phyloP scores from a whole-genome alignment of 345 rosid genomes.

The Euphorbia pulcherrima region DNA sequence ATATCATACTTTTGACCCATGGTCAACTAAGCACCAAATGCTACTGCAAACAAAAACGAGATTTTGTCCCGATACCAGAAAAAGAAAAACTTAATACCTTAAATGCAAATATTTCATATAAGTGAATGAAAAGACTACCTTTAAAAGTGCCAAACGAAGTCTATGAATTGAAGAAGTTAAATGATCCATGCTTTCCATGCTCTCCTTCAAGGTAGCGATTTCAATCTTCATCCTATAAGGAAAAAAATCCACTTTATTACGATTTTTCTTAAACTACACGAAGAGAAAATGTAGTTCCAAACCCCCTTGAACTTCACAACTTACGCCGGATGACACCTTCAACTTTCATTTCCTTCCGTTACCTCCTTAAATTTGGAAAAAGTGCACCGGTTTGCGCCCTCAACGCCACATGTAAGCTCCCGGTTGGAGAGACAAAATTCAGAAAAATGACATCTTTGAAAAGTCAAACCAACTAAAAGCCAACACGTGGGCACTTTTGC shows the following conservation, averaged over 20 bases:
- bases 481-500: too few relatives aligned
- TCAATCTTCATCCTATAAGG: slow-evolving; percentile 73
- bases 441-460: background rate
- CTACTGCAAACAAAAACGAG: background rate
- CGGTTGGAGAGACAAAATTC: background rate
- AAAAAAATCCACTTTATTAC: background rate
- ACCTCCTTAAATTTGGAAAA: too few relatives aligned
- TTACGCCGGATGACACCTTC: too few relatives aligned
- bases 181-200: slow-evolving; percentile 76
- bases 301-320: too few relatives aligned
- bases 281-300: background rate
- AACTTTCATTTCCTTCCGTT: too few relatives aligned
- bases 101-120: background rate
- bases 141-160: slow-evolving; percentile 69
- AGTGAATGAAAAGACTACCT: slow-evolving; percentile 40
- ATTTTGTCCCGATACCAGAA: background rate
- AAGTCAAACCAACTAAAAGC: too few relatives aligned
- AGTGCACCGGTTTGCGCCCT: too few relatives aligned
- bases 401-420: too few relatives aligned
- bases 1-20: background rate
- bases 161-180: slow-evolving; percentile 69
- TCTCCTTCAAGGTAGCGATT: slow-evolving; percentile 85
- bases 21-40: background rate
- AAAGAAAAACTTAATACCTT: background rate
- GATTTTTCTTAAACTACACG: background rate